Base-by-base conservation (phyloP, 441 rosid species). In the Pelargonium myrrhifolium region DNA sequence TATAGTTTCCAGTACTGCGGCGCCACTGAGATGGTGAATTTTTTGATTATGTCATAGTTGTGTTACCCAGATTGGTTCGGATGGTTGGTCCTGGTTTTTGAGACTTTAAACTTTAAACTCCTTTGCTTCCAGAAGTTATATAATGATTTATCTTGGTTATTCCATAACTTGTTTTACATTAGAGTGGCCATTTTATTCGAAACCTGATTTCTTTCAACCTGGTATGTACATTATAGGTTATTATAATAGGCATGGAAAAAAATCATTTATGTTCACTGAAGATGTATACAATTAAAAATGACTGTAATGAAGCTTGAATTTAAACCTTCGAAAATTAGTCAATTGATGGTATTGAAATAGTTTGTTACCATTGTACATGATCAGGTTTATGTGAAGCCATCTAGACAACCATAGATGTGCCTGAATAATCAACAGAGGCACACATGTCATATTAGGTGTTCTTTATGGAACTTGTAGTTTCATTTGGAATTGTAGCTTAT, bases 141-240 rank as follows among this genome's bases (percentile, higher is more conserved):
- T 59, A 24, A 59, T 59, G 17, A 22, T 24, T 59, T 59, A 59
- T 59, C 62, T 20, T 22, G 35, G 37, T 22, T 59, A 59, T 59
- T 59, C 37, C 42, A 39, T 39, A 39, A 22, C 15, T 59, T 22
- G 35, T 22, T 24, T 59, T 31, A 59, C 62, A 59, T 59, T 59
- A 59, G 12, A 10, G 37, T 24, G 37, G 4, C 62, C 15, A 24
- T 11, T 59, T 24, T 59, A 35, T 22, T 56, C 24, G 62, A 3
- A 56, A 56, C 28, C 4, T 39, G 62, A 11, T 21, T 2, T 56
- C 62, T 56, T 21, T 20, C 62, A 56, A 20, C 14, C 24, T 20
- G 14, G 5, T 20, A 9, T 20, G 21, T 56, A 56, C 31, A 56
- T 15, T 53, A 7, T 18, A 53, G 6, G 9, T 53, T 39, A 39